A percentile compares a stretch with the other conserved stretches of the same genome.
Evolutionary conservation across 2,329 filamentous ascomycete species (phyloP).

Genomic region (Venturia asperata): DNA sequence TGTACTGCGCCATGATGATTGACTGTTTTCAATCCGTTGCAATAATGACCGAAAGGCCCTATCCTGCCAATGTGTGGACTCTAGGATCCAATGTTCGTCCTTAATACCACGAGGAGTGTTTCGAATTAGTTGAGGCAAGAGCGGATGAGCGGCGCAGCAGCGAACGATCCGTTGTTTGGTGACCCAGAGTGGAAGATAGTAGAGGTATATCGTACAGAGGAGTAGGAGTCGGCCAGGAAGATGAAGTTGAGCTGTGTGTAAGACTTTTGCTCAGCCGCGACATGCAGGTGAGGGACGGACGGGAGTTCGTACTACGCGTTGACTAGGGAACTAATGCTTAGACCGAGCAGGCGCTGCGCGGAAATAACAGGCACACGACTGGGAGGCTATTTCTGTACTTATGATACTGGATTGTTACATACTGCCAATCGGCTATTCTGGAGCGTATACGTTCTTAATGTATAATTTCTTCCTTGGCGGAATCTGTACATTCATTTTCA

Average conservation of each 20-base stretch:
- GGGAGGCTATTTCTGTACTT: neutral
- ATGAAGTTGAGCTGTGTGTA: neutral
- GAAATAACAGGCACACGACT: neutral
- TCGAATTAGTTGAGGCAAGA: constrained; percentile 8
- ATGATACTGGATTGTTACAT: neutral
- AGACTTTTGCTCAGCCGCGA: constrained; percentile 4
- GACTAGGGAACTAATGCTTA: constrained; percentile 2
- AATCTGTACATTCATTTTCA: neutral
- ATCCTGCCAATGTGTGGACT: neutral
- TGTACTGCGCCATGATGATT: constrained; percentile 26
- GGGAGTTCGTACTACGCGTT: neutral
- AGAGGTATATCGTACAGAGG: neutral
- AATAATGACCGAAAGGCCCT: constrained; percentile 4
- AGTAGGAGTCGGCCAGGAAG: neutral
- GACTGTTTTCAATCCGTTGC: constrained; percentile 23
- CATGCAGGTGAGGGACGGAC: neutral
- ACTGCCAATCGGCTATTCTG: neutral
- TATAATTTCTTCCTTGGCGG: neutral
- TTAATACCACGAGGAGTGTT: constrained; percentile 8
- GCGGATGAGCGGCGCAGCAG: neutral
- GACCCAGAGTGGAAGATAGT: neutral
- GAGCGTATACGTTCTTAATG: neutral
- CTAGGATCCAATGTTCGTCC: neutral
- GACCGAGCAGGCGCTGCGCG: neutral
- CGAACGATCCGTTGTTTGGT: neutral